Percentiles rank a stretch among this genome's conserved stretches.
These are phyloP conservation scores for Trichoderma sp. DNA, from an alignment of 2,329 filamentous ascomycete species.

Conservation along the genomic window DNA sequence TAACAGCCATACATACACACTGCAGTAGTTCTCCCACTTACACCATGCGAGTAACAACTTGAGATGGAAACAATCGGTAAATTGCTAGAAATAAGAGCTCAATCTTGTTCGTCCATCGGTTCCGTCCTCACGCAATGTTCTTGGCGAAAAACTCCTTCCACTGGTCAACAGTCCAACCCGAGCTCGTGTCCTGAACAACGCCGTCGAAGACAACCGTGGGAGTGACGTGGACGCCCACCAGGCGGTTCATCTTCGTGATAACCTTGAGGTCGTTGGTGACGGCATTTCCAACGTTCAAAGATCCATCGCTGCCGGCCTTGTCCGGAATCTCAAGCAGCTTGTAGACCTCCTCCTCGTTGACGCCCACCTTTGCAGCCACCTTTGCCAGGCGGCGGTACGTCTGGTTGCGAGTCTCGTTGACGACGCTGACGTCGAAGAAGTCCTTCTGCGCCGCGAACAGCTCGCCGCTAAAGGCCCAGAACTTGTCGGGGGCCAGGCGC, in stretches of 20 bases:
- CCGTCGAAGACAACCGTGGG: slow-evolving; percentile 90
- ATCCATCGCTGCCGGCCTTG: slow-evolving; percentile 66
- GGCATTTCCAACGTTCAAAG: slow-evolving; percentile 75
- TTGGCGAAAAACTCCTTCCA: slow-evolving; percentile 82
- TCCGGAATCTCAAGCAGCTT: slow-evolving; percentile 68
- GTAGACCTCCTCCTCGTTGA: slow-evolving; percentile 72
- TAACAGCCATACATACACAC: not conserved
- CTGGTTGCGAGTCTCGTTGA: slow-evolving; percentile 79
- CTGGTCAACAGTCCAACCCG: slow-evolving; percentile 74
- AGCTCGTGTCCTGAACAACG: slow-evolving; percentile 78
- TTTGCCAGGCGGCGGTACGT: slow-evolving; percentile 80
- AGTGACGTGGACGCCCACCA: slow-evolving; percentile 85
- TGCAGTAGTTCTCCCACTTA: not conserved
- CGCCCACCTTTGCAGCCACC: slow-evolving; percentile 68
- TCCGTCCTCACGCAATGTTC: slow-evolving; percentile 47
- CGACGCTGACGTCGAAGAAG: slow-evolving; percentile 84
- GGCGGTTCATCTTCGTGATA: slow-evolving; percentile 75
- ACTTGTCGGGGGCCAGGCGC: slow-evolving; percentile 67
- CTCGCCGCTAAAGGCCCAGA: slow-evolving; percentile 75
- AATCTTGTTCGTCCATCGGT: not conserved
- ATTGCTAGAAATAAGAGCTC: not conserved
- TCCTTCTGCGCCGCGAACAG: slow-evolving; percentile 68
- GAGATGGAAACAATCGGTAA: too few species aligned
- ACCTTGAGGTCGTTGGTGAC: slow-evolving; percentile 86
- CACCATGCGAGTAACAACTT: too few species aligned